These are phyloP conservation scores for Penicillium antarcticum DNA, from an alignment of 495 filamentous ascomycete species.

Conservation along the genomic window DNA sequence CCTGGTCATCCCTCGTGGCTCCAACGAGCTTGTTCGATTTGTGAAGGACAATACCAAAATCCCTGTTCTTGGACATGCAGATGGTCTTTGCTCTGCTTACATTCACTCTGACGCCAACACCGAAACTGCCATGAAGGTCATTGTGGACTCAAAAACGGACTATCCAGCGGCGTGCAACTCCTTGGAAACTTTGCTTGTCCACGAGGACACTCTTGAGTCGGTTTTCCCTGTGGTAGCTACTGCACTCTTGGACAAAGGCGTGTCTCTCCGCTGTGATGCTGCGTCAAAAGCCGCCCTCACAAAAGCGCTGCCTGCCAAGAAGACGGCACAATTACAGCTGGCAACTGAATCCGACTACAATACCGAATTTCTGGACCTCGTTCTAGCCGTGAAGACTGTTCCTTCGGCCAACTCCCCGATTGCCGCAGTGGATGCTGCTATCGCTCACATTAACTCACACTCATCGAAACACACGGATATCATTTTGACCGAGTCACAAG, in stretches of 20 bases:
- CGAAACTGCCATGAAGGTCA: constrained; percentile 67
- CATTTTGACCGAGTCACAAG: constrained; percentile 69
- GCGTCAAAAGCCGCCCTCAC: constrained; percentile 59
- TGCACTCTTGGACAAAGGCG: constrained; percentile 70
- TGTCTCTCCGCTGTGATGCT: constrained; percentile 79
- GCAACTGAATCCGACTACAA: constrained; percentile 68
- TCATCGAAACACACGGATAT: constrained; percentile 94
- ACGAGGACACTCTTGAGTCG: constrained; percentile 63
- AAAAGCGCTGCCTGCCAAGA: constrained; percentile 26
- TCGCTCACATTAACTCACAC: constrained; percentile 86
- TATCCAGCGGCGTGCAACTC: constrained; percentile 98
- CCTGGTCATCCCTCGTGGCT: constrained; percentile 90
- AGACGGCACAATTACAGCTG: constrained; percentile 54
- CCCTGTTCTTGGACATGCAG: constrained; percentile 93
- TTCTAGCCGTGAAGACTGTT: constrained; percentile 81
- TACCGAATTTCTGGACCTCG: constrained; percentile 87
- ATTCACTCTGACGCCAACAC: constrained; percentile 75
- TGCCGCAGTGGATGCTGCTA: constrained; percentile 59
- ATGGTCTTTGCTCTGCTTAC: constrained; percentile 90
- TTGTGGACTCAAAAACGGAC: constrained; percentile 87
- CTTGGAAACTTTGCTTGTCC: constrained; percentile 83
- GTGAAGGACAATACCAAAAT: constrained; percentile 90
- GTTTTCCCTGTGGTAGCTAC: constrained; percentile 69
- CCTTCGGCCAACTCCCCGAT: constrained; percentile 26
- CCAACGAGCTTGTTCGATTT: constrained; percentile 87